These are phyloP conservation scores for Cubamyces sp. DNA, from an alignment of 768 basidiomycete species.

Conservation along the genomic window DNA sequence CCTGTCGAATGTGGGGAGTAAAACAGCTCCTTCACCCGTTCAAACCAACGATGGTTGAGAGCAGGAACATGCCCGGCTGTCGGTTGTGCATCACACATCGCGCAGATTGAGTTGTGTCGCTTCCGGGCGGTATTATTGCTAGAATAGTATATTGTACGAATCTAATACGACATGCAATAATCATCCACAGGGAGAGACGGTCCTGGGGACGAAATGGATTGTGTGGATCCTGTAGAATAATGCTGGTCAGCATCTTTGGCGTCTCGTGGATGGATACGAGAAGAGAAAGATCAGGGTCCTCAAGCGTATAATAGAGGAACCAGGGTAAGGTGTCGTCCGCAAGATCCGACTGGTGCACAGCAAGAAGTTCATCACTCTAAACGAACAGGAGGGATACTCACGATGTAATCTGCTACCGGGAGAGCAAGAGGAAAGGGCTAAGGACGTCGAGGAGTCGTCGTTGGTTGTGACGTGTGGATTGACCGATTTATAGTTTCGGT, in stretches of 20 bases:
- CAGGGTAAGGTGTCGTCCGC: conserved; percentile 35
- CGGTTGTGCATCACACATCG: too few species aligned
- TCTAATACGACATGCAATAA: too few species aligned
- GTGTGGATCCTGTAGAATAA: background rate
- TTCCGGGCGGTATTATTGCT: too few species aligned
- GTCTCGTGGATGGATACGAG: background rate
- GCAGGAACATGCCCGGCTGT: too few species aligned
- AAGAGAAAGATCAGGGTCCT: conserved; percentile 31
- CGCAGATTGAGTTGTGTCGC: too few species aligned
- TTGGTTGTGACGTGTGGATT: too few species aligned
- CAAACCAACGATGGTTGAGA: background rate
- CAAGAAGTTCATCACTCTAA: conserved; percentile 32
- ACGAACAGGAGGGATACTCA: conserved; percentile 10
- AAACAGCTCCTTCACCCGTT: background rate
- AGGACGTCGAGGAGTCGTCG: background rate
- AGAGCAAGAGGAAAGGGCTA: background rate
- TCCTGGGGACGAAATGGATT: too few species aligned
- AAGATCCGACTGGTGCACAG: conserved; percentile 38
- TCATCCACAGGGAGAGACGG: too few species aligned
- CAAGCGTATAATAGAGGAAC: conserved; percentile 37
- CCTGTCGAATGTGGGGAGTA: conserved; percentile 54
- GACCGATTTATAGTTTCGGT: too few species aligned
- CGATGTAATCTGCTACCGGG: background rate
- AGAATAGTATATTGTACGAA: background rate
- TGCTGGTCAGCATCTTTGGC: background rate